Base-by-base conservation (phyloP, 2,329 filamentous ascomycete species). In the Botrytis hyacinthi region DNA sequence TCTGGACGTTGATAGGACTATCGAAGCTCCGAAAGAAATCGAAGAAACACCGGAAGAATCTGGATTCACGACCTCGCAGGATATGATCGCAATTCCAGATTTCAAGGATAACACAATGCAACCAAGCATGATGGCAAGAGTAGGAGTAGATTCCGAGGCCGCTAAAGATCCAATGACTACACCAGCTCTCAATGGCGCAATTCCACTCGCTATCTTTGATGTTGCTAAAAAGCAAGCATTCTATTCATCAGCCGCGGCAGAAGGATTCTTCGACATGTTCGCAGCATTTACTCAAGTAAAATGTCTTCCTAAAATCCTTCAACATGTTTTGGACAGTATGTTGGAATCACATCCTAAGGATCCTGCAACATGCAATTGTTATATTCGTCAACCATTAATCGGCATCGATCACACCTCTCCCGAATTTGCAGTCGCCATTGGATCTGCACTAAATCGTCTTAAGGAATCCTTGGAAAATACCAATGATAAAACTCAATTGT, bases 161-260 rank as follows among this genome's bases (percentile, higher is more conserved):
- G 74, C 70, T 40, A 78, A 80, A 62, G 80, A 82, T 67, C 80
- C 79, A 9, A 81, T 80, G 76, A 85, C 86, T 73, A 95, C 94
- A 66, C 94, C 95, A 6, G 94, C 94, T 16, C 86, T 98, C 76
- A 93, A 92, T 74, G 96, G 96, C n/a, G 96, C 94, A 26, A 97
- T 99, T 77, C 95, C 96, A 2, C 88, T 94, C 73, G 94, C 95
- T 57, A 93, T 99, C 66, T 98, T 97, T 80, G 94, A 97, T 79
- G 90, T 93, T 35, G 91, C 94, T 9, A 90, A 90, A 84, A 93
- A 92, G 81, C 91, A 97, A 78, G 88, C 92, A 70, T 90, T 92
- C 76, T 90, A 91, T 81, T 88, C 88, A 74, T 83, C 90, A 2
- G 84, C 85, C 1, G 86, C 94, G 10, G 93, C 90, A 4, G 90